Percentiles rank a stretch among this genome's conserved stretches.
These are phyloP conservation scores for Russula griseocarnosa DNA, from an alignment of 768 basidiomycete genomes.

Conservation along the genomic window DNA sequence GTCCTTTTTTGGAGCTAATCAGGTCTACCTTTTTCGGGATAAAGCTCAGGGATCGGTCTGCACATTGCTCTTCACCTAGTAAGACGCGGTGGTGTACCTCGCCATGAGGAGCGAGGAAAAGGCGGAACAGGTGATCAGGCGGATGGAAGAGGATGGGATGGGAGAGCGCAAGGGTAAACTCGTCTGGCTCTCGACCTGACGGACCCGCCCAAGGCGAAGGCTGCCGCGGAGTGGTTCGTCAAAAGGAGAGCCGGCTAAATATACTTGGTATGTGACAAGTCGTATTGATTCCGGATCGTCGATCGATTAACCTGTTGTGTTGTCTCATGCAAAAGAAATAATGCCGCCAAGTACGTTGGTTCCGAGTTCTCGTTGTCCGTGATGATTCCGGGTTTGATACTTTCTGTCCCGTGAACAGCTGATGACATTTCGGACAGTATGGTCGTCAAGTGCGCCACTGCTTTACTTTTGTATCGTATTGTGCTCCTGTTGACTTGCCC, in stretches of 20 bases:
- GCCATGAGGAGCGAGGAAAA: constrained; percentile 37
- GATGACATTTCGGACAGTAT: constrained; percentile 32
- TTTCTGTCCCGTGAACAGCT: background rate
- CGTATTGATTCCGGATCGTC: constrained; percentile 14
- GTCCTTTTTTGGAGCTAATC: background rate
- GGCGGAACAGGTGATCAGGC: constrained; percentile 35
- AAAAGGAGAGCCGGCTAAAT: constrained; percentile 43
- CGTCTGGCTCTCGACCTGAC: constrained; percentile 40
- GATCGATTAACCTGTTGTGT: background rate
- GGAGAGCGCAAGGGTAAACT: constrained; percentile 35
- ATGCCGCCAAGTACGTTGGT: constrained; percentile 46
- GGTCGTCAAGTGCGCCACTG: constrained; percentile 42
- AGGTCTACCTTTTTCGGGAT: background rate
- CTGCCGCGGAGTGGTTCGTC: constrained; percentile 39
- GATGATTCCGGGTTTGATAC: background rate
- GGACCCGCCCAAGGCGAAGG: constrained; percentile 37
- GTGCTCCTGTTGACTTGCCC: background rate
- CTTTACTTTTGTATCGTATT: background rate
- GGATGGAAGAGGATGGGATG: constrained; percentile 36
- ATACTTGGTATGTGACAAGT: constrained; percentile 39
- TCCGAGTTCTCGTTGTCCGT: background rate
- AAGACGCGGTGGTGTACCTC: constrained; percentile 41
- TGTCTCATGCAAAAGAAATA: constrained; percentile 40
- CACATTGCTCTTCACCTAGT: constrained; percentile 34
- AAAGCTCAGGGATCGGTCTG: constrained; percentile 23